Conservation (phyloP, 2,329 filamentous ascomycete genomes). For the Hymenoscyphus albidus region DNA sequence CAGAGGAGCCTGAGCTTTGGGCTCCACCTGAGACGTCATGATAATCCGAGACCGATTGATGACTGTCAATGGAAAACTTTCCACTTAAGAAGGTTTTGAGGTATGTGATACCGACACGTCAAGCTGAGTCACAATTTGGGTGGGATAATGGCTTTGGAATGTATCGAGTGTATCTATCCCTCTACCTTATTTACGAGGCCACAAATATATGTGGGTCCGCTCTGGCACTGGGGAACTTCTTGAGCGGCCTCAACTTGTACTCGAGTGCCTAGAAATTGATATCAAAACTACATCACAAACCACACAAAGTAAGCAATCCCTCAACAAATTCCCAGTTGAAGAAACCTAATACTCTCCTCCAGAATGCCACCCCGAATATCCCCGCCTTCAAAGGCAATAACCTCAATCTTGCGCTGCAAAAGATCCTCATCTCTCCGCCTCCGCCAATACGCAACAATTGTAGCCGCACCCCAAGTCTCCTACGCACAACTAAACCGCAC, state of each 20-base stretch:
- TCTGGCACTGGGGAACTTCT: constrained; percentile 22
- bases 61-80: background rate
- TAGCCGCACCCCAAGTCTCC: constrained; percentile 43
- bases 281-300: background rate
- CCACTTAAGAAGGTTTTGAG: background rate
- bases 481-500: constrained; percentile 46
- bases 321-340: background rate
- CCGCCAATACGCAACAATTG: constrained; percentile 47
- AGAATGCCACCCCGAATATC: constrained; percentile 50
- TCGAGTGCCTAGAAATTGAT: background rate
- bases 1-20: constrained; percentile 23
- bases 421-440: constrained; percentile 35
- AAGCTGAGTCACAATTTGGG: background rate
- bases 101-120: background rate
- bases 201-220: constrained; percentile 18
- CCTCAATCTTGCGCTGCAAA: constrained; percentile 35
- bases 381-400: constrained; percentile 31
- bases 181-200: background rate
- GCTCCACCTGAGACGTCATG: constrained; percentile 25
- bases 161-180: too few species aligned
- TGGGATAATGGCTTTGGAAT: background rate
- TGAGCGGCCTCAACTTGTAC: background rate
- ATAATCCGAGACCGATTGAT: constrained; percentile 6
- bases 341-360: background rate
- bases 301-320: background rate